phyloP scores from a whole-genome alignment of 352 stramenopile species.

The Phytopythium montanum region DNA sequence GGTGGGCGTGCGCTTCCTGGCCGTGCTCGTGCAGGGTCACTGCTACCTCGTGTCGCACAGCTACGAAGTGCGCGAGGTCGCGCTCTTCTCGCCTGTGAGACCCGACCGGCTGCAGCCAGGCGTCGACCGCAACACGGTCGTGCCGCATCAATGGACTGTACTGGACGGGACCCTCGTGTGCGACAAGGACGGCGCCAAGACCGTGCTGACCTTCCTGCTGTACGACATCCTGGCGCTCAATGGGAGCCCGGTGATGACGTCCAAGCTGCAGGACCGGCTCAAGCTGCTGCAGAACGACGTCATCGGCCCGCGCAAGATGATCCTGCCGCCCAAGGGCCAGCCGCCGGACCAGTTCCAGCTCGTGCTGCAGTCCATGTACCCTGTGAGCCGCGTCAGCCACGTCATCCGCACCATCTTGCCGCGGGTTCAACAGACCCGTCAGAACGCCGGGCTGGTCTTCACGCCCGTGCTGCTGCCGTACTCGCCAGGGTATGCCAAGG shows the following conservation, averaged over 20 bases:
- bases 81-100: constrained; percentile 74
- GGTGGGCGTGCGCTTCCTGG: constrained; percentile 73
- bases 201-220: constrained; percentile 69
- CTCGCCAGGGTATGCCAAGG: constrained; percentile 72
- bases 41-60: constrained; percentile 84
- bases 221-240: constrained; percentile 87
- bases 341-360: constrained; percentile 79
- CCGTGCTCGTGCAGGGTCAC: constrained; percentile 67
- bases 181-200: constrained; percentile 73
- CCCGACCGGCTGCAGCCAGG: constrained; percentile 73
- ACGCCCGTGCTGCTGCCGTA: constrained; percentile 77
- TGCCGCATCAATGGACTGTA: constrained; percentile 87
- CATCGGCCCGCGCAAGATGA: constrained; percentile 75
- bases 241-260: constrained; percentile 75
- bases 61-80: constrained; percentile 80
- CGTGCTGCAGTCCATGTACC: constrained; percentile 84
- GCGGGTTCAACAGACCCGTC: constrained; percentile 65
- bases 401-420: constrained; percentile 77
- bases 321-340: constrained; percentile 70
- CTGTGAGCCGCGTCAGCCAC: constrained; percentile 66
- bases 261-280: constrained; percentile 82
- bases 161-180: constrained; percentile 79
- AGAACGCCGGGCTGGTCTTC: constrained; percentile 77
- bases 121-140: constrained; percentile 63
- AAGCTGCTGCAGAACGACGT: constrained; percentile 90